Base-by-base conservation (phyloP, 768 basidiomycete genomes). In the Trametes sanguinea region DNA sequence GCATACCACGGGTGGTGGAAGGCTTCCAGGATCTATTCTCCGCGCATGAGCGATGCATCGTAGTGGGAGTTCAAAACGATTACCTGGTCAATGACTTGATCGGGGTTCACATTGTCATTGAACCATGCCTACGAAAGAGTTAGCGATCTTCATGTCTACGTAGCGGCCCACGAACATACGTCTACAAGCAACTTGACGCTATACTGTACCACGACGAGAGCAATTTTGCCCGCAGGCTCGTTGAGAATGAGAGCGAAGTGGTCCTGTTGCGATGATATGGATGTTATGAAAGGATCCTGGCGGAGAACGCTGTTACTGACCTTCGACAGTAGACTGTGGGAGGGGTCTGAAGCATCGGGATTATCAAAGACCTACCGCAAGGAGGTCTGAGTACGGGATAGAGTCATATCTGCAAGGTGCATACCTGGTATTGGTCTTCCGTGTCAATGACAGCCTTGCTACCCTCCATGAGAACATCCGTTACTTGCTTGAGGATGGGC, bases 201-300 rank as follows among this genome's bases (percentile, higher is more conserved):
- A 69, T 90, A 73, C 66, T 84, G 81, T 11, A 89, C 88, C 13
- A 92, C 81, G 30, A 87, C 72, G 68, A 83, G 80, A 7, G 88
- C 89, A 52, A 90, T 84, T 69, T 88, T 86, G 3, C 89, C 88
- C 10, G 89, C 89, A 0, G 89, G 87, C 68, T 89, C 86, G 70
- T 90, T 90, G 54, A 89, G 76, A 54, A 89, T 85, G 45, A 88
- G 80, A 4, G 77, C 83, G 67, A 90, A 89, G 72, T 90, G 88
- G 69, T 89, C 88, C 85, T 88, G 29, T 4, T 11, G 35, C 35
- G 11, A 37, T 11, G 6, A 37, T 37, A 6, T 6, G 35, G 6
- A 6, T 37, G 35, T 37, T 11, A 37, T 37, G 35, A 6, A 6
- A 37, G 35, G 35, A 22, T 22, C 22, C 22, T 22, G 22, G 22